Base-by-base conservation (phyloP, 305 asterid genomes). In the Solanum hybrid region DNA sequence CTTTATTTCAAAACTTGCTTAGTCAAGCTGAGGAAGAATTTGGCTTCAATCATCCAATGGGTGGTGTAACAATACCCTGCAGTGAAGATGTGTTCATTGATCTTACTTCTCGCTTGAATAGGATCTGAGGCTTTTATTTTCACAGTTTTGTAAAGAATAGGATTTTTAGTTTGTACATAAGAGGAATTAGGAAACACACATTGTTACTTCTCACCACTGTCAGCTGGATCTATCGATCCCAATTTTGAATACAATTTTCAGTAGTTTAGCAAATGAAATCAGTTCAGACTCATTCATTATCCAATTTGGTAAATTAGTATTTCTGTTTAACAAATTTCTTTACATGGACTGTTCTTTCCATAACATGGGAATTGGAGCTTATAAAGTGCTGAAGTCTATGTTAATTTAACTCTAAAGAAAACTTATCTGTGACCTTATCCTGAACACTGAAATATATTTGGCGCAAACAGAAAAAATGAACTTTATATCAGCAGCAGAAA, bases 21-120 rank as follows among this genome's bases (percentile, higher is more conserved):
- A 29, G 64, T 39, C 87, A 79, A 67, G 87, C 64, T 7, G 88
- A 75, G 71, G 90, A 89, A 46, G 89, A 86, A 57, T 86, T 89
- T 51, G 87, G 87, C 29, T 67, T 61, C 36, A 8, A 83, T 89
- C 91, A 74, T 89, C 77, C 81, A 61, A 74, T 79, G 83, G 88
- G 89, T 6, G 36, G 83, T 34, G 64, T 87, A 16, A 90, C 91
- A 35, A 75, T 77, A 75, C 99, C 99, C 1, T 96, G 98, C 69
- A 95, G 94, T 76, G 99, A 97, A 92, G 94, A 90, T 5, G 94
- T 93, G 79, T 97, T 97, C 80, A 90, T 92, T 36, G 93, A 96
- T 20, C 92, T 97, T 31, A 94, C 98, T 6, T 94, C 98, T 75
- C 94, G 92, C 95, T 93, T 96, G 29, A n/a, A n/a, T 81, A 89